Base-by-base conservation (phyloP, 2,329 filamentous ascomycete species). In the Coniochaeta prunicola region DNA sequence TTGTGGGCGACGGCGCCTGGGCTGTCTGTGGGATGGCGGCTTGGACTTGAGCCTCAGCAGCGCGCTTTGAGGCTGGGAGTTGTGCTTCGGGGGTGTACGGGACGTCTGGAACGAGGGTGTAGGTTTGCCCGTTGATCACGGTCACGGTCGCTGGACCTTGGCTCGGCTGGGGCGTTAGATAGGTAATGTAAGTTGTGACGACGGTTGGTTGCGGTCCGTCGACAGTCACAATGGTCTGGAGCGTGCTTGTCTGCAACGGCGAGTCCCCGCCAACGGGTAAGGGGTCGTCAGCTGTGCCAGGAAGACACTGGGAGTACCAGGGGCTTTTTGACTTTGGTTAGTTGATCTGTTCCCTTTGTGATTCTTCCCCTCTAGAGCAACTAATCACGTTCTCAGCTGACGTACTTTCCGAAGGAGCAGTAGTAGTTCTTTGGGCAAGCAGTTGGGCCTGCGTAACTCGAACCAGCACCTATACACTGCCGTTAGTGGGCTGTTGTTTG, bases 1-100 rank as follows among this genome's bases (percentile, higher is more conserved):
- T 81, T 1, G 68, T 69, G 0, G 69, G 68, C 1, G 68, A 66
- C 10, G 66, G 61, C 4, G 56, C 40, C 10, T 50, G 38, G 40
- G 50, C 50, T 3, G 30, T 33, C 4, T n/a, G 26, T 10, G 48
- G 48, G 26, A 40, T 21, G 24, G 34, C 24, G 38, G 33, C 24
- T 38, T n/a, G 15, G 36, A 17, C 36, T n/a, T n/a, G 36, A 17
- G 36, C 36, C 19, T 38, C 15, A n/a, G 36, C 3, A 21, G 56
- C 36, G 38, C 40, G 21, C 19, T 28, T 31, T n/a, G 34, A 40
- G 56, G 24, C 15, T 31, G 30, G 48, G 12, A 53, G 13, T n/a
- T 33, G 26, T n/a, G 48, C 26, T 19, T 59, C 42, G 24, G 34
- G 30, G 17, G 55, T 50, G 56, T 36, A 31, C 17, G 38, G 56